Evolutionary conservation across 495 filamentous ascomycete genomes (phyloP), one percentile per base, ranked within the genome.

Genomic region (Antarctomyces pellizariae): DNA sequence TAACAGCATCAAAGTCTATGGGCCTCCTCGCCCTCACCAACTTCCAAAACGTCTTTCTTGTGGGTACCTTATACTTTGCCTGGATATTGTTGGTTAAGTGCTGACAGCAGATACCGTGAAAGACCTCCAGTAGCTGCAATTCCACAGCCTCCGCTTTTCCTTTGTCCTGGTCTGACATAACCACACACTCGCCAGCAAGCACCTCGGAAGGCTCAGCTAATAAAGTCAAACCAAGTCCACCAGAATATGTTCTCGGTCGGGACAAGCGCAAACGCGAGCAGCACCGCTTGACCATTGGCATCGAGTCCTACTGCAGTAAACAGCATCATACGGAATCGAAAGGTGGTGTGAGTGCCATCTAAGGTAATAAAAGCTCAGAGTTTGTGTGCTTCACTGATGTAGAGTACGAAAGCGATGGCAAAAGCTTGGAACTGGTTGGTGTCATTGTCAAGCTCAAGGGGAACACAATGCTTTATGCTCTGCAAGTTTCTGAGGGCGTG

Each of bases 151-250:
- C 7, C 12, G 24, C 5, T 7, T 9, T 25, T 5, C 24, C 12
- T 12, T 25, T 25, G 5, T 25, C 24, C 14, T 13, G 8, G 12
- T 25, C 24, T 9, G 6, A 6, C 6, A 25, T 25, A 6, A 25
- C 7, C 8, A 25, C 24, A 6, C 6, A 6, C 14, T 5, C 5
- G 14, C 6, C 7, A 7, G 6, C 12, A 7, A 25, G 7, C 5
- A 13, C 6, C 8, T 7, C 7, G 14, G 6, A 25, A 25, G 5
- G 13, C 24, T 25, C 12, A 9, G 8, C 5, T 7, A 25, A 25
- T 9, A 25, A 25, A 5, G 7, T 25, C 5, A 25, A 25, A 25
- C 24, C 24, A 25, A 6, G 12, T 12, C 24, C 24, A 25, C 24
- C 24, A 25, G 6, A 9, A 6, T 6, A 7, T 7, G 14, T 25